Conservation (phyloP, 805 yeast species). For the Pichia heedii region DNA sequence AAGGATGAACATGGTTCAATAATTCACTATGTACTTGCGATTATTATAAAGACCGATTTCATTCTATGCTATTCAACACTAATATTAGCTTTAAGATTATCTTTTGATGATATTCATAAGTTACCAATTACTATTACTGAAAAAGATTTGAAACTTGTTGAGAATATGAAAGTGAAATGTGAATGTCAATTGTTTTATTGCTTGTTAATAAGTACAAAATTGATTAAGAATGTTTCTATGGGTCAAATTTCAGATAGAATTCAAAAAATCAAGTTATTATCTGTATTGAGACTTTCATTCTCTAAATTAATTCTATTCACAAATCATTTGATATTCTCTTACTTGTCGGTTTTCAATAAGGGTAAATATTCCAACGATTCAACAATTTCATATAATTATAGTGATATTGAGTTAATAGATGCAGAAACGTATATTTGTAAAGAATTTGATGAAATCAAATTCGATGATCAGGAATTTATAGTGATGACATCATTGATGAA, state of each 20-base stretch:
- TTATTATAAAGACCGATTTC: conserved; percentile 3
- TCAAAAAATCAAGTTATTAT: not conserved
- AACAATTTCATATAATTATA: not conserved
- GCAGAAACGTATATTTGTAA: not conserved
- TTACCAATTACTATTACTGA: not conserved
- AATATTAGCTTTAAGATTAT: conserved; percentile 2
- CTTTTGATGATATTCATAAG: conserved; percentile 4
- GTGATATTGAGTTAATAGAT: not conserved
- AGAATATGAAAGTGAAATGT: conserved; percentile 1
- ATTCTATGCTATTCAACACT: conserved; percentile 1
- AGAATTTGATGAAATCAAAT: not conserved
- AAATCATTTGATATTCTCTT: conserved; percentile 3
- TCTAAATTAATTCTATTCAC: not conserved
- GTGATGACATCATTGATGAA: conserved; percentile 2
- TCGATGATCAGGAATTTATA: not conserved
- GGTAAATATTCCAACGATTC: not conserved
- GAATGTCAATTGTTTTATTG: conserved; percentile 4
- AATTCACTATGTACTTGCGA: not conserved
- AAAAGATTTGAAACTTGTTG: not conserved
- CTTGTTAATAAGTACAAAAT: not conserved
- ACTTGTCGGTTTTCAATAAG: not conserved
- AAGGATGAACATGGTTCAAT: not conserved
- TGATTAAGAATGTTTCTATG: conserved; percentile 2
- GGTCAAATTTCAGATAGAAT: not conserved
- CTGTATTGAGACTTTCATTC: conserved; percentile 1